Evolutionary conservation across 148 eudicot species (phyloP).

Genomic region (Rhododendron henanense): DNA sequence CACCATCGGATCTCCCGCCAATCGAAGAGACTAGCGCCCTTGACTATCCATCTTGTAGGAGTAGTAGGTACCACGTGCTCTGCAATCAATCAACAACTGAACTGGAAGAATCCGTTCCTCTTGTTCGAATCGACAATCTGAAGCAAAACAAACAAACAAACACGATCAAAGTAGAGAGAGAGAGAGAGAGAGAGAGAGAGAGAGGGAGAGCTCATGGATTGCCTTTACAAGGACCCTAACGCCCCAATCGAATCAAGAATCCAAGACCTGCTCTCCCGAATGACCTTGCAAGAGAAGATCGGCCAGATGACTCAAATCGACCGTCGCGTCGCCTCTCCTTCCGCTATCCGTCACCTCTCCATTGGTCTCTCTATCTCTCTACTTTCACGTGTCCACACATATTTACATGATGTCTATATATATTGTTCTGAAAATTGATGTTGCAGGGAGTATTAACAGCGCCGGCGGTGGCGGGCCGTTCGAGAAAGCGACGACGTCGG

Average conservation of each 20-base stretch:
- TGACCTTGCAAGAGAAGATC: constrained; percentile 80
- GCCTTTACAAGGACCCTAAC: constrained; percentile 71
- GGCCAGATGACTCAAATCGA: constrained; percentile 97
- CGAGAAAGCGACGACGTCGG: constrained; percentile 56
- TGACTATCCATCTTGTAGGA: too few relatives aligned
- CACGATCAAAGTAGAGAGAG: neutral
- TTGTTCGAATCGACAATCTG: neutral
- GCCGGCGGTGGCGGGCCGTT: constrained; percentile 69
- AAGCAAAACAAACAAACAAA: neutral
- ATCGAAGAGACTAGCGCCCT: too few relatives aligned
- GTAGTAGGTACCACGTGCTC: too few relatives aligned
- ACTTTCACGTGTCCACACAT: neutral
- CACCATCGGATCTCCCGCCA: too few relatives aligned
- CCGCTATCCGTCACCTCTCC: constrained; percentile 42
- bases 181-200: neutral
- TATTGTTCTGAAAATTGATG: neutral
- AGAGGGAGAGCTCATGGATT: constrained; percentile 11
- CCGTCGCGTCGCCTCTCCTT: constrained; percentile 52
- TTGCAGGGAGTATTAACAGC: constrained; percentile 69
- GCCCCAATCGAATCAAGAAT: constrained; percentile 60
- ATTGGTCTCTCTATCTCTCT: constrained; percentile 39
- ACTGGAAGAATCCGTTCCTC: neutral
- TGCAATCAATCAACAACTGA: too few relatives aligned
- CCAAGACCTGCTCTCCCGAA: constrained; percentile 68
- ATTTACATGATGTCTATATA: too few relatives aligned